phyloP scores from a whole-genome alignment of 83 land plant genomes.

The Picea abies region DNA sequence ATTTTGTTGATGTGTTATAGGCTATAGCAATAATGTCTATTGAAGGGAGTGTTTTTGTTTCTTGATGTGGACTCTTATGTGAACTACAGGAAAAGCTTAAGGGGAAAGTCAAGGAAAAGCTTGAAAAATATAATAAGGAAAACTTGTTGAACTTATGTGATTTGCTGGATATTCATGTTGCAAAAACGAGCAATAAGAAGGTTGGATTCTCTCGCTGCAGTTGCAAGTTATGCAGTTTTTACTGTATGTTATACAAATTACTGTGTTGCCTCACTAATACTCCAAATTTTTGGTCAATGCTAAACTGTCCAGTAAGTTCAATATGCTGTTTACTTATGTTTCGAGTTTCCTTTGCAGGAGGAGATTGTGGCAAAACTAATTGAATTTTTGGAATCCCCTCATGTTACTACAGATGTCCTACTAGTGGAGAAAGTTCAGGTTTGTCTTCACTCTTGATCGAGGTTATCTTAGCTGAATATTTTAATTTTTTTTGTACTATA shows the following conservation, averaged over 20 bases:
- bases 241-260: no score
- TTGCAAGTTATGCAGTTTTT: no score
- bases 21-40: no score
- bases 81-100: not conserved
- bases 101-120: slow-evolving; percentile 2
- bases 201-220: not conserved
- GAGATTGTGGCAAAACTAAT: slow-evolving; percentile 8
- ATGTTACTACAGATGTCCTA: not conserved
- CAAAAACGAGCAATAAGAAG: slow-evolving; percentile 4
- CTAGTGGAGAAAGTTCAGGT: slow-evolving; percentile 7
- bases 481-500: not conserved
- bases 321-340: no score
- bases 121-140: not conserved
- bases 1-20: no score
- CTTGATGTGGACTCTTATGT: not conserved
- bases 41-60: no score
- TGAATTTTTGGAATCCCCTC: slow-evolving; percentile 10
- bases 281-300: not conserved
- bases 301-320: no score
- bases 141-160: not conserved
- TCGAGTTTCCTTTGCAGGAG: not conserved
- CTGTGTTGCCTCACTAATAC: not conserved
- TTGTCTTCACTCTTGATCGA: no score
- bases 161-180: not conserved
- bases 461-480: not conserved